Conservation (phyloP, 495 filamentous ascomycete genomes). For the Penicillium antarcticum region DNA sequence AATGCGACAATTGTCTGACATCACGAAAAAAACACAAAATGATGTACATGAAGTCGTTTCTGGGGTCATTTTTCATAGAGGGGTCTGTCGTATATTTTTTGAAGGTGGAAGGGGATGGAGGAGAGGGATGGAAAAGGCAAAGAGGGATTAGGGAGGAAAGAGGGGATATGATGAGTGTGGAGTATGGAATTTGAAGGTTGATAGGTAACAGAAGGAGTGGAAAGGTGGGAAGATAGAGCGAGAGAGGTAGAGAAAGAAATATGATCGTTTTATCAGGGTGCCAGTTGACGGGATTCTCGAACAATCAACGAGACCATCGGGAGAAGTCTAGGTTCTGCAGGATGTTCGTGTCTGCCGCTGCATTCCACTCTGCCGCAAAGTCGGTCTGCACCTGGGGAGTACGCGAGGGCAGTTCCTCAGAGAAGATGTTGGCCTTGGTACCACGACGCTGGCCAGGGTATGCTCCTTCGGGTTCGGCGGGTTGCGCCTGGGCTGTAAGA, state of each 20-base stretch:
- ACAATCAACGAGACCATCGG: slow-evolving; percentile 37
- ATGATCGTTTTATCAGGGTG: not conserved
- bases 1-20: slow-evolving; percentile 22
- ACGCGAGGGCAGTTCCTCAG: slow-evolving; percentile 36
- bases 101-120: not conserved
- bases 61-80: slow-evolving; percentile 9
- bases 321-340: slow-evolving; percentile 44
- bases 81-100: slow-evolving; percentile 6
- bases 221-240: not conserved
- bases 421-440: slow-evolving; percentile 44
- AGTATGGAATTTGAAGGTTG: too few relatives aligned
- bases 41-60: slow-evolving; percentile 34
- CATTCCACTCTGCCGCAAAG: slow-evolving; percentile 40
- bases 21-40: slow-evolving; percentile 21
- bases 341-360: slow-evolving; percentile 36
- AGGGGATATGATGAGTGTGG: not conserved
- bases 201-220: not conserved
- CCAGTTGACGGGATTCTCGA: not conserved
- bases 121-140: not conserved
- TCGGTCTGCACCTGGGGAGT: slow-evolving; percentile 25
- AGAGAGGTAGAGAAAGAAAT: not conserved
- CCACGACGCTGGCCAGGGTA: slow-evolving; percentile 44
- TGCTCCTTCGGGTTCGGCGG: slow-evolving; percentile 33
- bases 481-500: slow-evolving; percentile 30
- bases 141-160: not conserved